Percentiles rank a stretch among this genome's conserved stretches.
Evolutionary conservation across 139 green algal species (phyloP).

Genomic region (Deuterostichococcus epilithicus): DNA sequence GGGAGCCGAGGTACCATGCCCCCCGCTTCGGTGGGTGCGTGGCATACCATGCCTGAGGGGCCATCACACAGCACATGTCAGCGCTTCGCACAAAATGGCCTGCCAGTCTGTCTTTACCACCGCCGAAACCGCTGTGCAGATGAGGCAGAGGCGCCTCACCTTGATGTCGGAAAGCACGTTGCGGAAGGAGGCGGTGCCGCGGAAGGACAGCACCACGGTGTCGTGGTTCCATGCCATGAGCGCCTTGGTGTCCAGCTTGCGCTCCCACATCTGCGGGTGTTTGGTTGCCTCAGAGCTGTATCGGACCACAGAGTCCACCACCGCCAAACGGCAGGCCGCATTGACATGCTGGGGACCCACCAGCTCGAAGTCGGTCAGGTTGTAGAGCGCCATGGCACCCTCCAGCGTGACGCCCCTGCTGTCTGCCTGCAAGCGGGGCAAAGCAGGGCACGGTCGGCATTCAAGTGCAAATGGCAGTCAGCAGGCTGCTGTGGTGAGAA

Average conservation of each 20-base stretch:
- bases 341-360: no score
- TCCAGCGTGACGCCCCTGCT: constrained; percentile 7
- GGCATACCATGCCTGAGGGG: constrained; percentile 17
- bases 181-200: constrained; percentile 10
- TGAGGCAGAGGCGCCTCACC: not conserved
- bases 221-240: constrained; percentile 6
- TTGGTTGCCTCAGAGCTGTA: not conserved
- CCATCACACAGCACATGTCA: not conserved
- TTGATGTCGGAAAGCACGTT: constrained; percentile 4
- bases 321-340: no score
- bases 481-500: not conserved
- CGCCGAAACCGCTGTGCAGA: no score
- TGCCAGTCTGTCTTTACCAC: no score
- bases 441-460: not conserved
- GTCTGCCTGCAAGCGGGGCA: not conserved
- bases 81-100: no score
- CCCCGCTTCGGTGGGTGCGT: constrained; percentile 19
- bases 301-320: no score
- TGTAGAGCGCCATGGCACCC: constrained; percentile 17
- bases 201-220: constrained; percentile 14
- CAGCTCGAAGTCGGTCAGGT: constrained; percentile 9
- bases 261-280: constrained; percentile 1
- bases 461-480: not conserved
- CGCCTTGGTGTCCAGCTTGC: not conserved
- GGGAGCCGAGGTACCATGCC: not conserved